Evolutionary conservation across 345 rosid genomes (phyloP), one percentile per base, ranked within the genome.

Genomic region (Clarkia xantiana): DNA sequence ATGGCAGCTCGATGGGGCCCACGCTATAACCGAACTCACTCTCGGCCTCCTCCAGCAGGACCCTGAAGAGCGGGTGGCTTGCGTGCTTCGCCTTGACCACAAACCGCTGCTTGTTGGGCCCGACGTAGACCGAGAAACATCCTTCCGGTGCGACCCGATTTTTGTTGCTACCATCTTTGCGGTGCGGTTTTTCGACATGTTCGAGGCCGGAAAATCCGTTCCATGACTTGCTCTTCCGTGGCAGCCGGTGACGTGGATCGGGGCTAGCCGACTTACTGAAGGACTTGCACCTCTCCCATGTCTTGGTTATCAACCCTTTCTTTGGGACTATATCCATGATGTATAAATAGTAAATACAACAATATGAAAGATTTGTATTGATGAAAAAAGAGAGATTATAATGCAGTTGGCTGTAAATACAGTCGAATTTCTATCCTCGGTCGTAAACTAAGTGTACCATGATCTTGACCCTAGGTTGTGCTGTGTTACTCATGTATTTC

Each of bases 61-160:
- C 22, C 74, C 48, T 68, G 71, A 83, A 83, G 36, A 71, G 54
- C 8, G 82, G 82, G 56, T 80, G 94, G 57, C 75, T 83, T 4
- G 69, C 80, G 16, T 51, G 75, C 60, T 75, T 73, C 0, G 80
- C 67, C 58, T 61, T 75, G 23, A 83, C 51, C 44, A 71, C 80
- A 41, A 79, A 83, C 60, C 84, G 65, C 42, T 79, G 75, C 53
- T 59, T 77, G 11, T 77, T 62, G 0, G 72, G 67, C 7, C 93
- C 93, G 3, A 83, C 84, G 41, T 77, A 80, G 25, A 80, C 87
- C 14, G 84, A 52, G 60, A 83, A 77, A 65, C 82, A 83, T 3
- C 91, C 86, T 8, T 60, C 71, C 0, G 86, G 91, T 0, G 71
- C 72, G 25, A 71, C 69, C 9, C 55, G 62, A 11, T 18, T 20